Base-by-base conservation (phyloP, 768 basidiomycete genomes). In the Lentinula raphanica region DNA sequence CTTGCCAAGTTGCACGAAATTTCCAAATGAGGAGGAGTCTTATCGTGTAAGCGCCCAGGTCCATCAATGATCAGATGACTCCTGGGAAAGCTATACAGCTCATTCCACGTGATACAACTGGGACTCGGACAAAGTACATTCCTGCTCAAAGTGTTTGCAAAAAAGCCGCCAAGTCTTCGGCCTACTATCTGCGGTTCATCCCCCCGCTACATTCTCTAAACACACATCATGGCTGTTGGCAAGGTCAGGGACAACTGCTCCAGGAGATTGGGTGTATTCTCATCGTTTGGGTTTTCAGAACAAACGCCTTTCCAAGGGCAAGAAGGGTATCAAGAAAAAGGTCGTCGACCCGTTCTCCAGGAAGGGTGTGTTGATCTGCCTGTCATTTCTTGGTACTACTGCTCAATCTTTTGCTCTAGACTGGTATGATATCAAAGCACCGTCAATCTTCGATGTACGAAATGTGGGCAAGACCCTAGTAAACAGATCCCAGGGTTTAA, bases 291-390 rank as follows among this genome's bases (percentile, higher is more conserved):
- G 27, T 39, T 36, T 42, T 49, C 65, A 98, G 92, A 98, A 98
- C 81, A 99, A 99, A 80, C 88, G 94, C 72, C 85, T 95, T 66
- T 94, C 94, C 50, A 97, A 97, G 81, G 94, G 94, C 69, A 95
- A 95, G 85, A 95, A 95, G 82, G 94, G 93, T 74, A 88, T 98
- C 82, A 99, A 99, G 94, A 99, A 98, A 83, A 97, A 98, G 88
- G 94, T 97, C 73, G 94, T 99, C 63, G 97, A 99, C 84, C 94
- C 97, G 63, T 97, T 99, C 90, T 88, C 96, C 65, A 88, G 97
- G 82, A 99, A 99, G 80, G 96, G 96, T 95, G 67, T 60, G 58
- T 58, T 21, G 31, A 49, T 36, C 5, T 61, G 50, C 49, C 51
- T 56, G 2, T 19, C 44, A 25, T 28, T 21, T 27, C 7, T 49